Base-by-base conservation (phyloP, 2,329 filamentous ascomycete species). In the Aotearoamyces nothofagi region DNA sequence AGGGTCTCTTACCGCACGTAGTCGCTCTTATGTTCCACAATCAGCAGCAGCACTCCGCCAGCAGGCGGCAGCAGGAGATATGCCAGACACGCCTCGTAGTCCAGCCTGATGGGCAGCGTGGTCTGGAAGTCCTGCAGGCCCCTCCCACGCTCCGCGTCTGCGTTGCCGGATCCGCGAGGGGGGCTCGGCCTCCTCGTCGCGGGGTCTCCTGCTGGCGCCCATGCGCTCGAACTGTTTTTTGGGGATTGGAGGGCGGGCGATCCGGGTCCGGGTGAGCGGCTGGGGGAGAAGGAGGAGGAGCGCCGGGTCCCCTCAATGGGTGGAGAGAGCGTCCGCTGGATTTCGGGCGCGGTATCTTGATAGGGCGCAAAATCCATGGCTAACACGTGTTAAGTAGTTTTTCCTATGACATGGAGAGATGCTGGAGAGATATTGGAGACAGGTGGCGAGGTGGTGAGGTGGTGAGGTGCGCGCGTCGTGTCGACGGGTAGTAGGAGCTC, bases 1-100 rank as follows among this genome's bases (percentile, higher is more conserved):
- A n/a, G n/a, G n/a, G n/a, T n/a, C n/a, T n/a, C n/a, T n/a, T n/a
- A 87, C 80, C 90, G 69, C 33, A 98, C 90, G 54, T 93, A 98
- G 56, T 98, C 90, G 49, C 84, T 94, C 60, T 93, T 90, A 48
- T 86, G 73, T 63, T 98, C 90, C 38, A 87, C 51, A 24, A 96
- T 68, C 40, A 98, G 55, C 42, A 98, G 55, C 40, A 93, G 52
- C 15, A 94, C 81, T 3, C 79, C 81, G 3, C 87, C 90, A 0
- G 86, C 64, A 1, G 90, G 90, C 37, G 90, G 90, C 9, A 92
- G 57, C 27, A 78, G 61, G 36, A 94, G 50, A 52, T 98, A 98
- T 29, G 90, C 87, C 46, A 94, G 56, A 49, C 78, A 81, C 5
- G 90, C 87, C 60, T 96, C 87, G 47, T 87, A 78, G 49, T 92